Base-by-base conservation (phyloP, 331 rosid species). In the Telfairia occidentalis region DNA sequence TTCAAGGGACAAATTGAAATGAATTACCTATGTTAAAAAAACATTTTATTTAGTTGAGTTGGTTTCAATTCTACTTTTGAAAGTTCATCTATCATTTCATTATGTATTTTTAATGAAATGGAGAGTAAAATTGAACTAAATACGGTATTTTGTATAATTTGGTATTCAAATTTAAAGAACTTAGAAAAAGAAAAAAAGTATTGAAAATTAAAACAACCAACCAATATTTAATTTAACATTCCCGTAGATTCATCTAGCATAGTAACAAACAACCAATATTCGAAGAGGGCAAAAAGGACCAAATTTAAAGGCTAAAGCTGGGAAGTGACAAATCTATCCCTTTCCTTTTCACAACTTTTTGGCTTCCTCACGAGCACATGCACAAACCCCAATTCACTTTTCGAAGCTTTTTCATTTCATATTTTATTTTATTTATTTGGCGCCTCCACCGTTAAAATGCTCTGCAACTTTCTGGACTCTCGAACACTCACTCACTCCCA, bases 361-460 rank as follows among this genome's bases (percentile, higher is more conserved):
- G 19, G 34, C 24, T 67, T 67, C 37, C 54, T 43, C 52, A 5
- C 74, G 16, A 24, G 2, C 72, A 65, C 72, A 65, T 65, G 72
- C 71, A 64, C 48, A 64, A 7, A n/a, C 69, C 43, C 69, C 69
- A 16, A 26, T 61, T 32, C 46, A 29, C 67, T 9, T 60, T 34
- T 61, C 15, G n/a, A 60, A 29, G 6, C 1, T 6, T 2, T 30
- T 60, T 1, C 3, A n/a, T 35, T 64, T 12, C 3, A n/a, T 35
- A 1, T 21, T 32, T 16, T 54, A 26, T 78, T 77, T 34, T 2
- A 34, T 42, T 32, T 19, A 76, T 80, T 78, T 84, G 75, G 78
- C 78, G 77, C 85, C 13, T 64, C 19, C 73, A 29, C 87, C 83
- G 78, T 81, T 85, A 75, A 79, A 74, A 74, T 46, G 58, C 52